A percentile compares a stretch with the other conserved stretches of the same genome.
Evolutionary conservation across 192 early-diverging fungal genomes (phyloP).

Genomic region (Piromyces finnis): DNA sequence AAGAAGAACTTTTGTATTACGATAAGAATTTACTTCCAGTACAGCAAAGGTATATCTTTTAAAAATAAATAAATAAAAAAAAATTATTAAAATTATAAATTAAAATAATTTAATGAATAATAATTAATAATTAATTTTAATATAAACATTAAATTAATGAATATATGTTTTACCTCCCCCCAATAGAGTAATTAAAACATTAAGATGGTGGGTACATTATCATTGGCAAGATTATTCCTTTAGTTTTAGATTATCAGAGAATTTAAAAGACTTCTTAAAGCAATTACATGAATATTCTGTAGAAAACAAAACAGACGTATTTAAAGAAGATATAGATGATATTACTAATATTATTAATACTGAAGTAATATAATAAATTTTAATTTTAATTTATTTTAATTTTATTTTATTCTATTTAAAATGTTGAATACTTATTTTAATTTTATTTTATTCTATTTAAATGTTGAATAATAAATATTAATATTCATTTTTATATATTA

Average conservation of each 20-base stretch:
- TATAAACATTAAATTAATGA: no score
- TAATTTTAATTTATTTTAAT: no score
- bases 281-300: slow-evolving; percentile 5
- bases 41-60: slow-evolving; percentile 15
- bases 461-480: no score
- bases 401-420: no score
- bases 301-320: background rate
- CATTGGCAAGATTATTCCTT: slow-evolving; percentile 41
- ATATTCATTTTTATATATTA: background rate
- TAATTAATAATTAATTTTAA: no score
- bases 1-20: slow-evolving; percentile 24
- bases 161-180: no score
- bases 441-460: no score
- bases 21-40: slow-evolving; percentile 19
- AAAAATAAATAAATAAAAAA: no score
- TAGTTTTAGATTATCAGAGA: slow-evolving; percentile 12
- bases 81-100: no score
- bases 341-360: background rate
- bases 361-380: no score
- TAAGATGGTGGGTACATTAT: slow-evolving; percentile 25
- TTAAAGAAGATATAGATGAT: background rate
- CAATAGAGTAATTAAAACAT: slow-evolving; percentile 20
- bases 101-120: no score
- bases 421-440: no score
- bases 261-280: slow-evolving; percentile 18